Conservation (phyloP, 129 eudicot species). For the Flaveria linearis region DNA sequence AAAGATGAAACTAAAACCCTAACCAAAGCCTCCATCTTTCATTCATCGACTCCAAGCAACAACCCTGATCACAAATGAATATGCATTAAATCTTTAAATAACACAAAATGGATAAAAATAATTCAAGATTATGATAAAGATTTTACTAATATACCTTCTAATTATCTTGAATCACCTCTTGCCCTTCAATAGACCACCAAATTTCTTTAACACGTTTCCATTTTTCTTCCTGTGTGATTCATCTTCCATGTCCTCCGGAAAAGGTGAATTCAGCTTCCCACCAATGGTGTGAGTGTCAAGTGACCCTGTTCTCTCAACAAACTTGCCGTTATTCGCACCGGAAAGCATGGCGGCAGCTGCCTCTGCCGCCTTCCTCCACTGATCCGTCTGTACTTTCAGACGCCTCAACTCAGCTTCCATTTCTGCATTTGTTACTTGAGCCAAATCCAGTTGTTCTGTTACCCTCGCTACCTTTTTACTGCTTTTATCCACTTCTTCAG, state of each 20-base stretch:
- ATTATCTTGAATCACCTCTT: constrained; percentile 47
- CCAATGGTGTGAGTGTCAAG: constrained; percentile 64
- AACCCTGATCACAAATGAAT: constrained; percentile 26
- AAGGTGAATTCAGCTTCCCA: constrained; percentile 61
- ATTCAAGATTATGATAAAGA: not conserved
- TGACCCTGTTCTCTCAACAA: constrained; percentile 65
- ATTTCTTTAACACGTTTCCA: constrained; percentile 81
- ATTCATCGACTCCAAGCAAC: constrained; percentile 31
- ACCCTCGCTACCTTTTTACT: constrained; percentile 50
- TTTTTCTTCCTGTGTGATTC: constrained; percentile 82
- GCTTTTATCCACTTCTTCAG: constrained; percentile 76
- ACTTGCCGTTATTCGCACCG: constrained; percentile 54
- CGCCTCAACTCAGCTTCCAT: constrained; percentile 87
- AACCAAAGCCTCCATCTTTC: constrained; percentile 32
- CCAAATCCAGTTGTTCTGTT: constrained; percentile 63
- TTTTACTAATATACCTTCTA: constrained; percentile 27
- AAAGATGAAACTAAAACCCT: constrained; percentile 19
- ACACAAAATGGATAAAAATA: not conserved
- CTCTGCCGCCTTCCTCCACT: constrained; percentile 99
- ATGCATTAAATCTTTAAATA: not conserved
- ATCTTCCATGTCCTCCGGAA: constrained; percentile 69
- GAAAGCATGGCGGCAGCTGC: constrained; percentile 92
- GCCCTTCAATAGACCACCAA: constrained; percentile 75
- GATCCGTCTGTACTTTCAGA: constrained; percentile 85
- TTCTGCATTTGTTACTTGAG: constrained; percentile 77